phyloP scores from a whole-genome alignment of 352 stramenopile genomes.

The Globisporangium echinulatum region DNA sequence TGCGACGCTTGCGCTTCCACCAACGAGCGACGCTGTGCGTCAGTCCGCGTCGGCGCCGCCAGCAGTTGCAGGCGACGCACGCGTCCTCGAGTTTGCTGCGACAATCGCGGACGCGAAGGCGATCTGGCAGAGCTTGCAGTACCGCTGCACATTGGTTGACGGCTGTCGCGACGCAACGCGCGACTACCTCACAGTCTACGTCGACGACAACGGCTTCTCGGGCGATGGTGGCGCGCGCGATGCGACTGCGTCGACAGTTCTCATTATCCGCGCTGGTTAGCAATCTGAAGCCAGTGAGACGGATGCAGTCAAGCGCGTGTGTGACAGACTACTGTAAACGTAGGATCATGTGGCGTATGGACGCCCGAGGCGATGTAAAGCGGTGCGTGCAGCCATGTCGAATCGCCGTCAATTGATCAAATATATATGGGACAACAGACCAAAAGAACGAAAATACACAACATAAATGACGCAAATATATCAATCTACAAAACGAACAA shows the following conservation, averaged over 20 bases:
- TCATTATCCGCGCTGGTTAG: constrained; percentile 2
- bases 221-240: constrained; percentile 27
- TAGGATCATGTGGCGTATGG: too few species aligned
- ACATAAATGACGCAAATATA: too few species aligned
- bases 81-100: constrained; percentile 28
- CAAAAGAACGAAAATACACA: too few species aligned
- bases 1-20: not conserved
- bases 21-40: not conserved
- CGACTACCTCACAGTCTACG: constrained; percentile 37
- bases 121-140: constrained; percentile 32
- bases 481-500: too few species aligned
- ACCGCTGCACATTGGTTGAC: constrained; percentile 20
- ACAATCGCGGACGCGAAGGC: constrained; percentile 11
- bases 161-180: constrained; percentile 20
- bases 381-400: too few species aligned
- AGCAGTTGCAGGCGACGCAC: not conserved
- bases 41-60: constrained; percentile 3
- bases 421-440: too few species aligned
- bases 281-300: too few species aligned
- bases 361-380: too few species aligned
- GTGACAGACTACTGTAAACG: too few species aligned
- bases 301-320: too few species aligned
- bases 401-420: too few species aligned
- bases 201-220: constrained; percentile 57
- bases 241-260: constrained; percentile 10